Evolutionary conservation across 169 alveolate species (phyloP), one percentile per base, ranked within the genome.

Genomic region (Plasmodium inui): DNA sequence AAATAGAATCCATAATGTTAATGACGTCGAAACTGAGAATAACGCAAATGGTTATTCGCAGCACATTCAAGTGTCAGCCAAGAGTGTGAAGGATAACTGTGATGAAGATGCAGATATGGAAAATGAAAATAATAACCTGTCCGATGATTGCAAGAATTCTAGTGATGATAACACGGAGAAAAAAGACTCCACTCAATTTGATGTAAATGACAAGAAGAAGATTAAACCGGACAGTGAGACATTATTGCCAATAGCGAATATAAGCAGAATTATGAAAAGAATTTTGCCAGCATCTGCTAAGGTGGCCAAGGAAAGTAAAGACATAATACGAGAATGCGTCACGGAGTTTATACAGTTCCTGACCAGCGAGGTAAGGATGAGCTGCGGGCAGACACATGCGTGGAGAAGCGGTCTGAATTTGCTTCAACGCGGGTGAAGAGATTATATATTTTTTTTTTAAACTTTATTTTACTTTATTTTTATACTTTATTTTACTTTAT

Each of bases 291-390:
- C 96, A 39, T 95, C 96, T 46, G 99, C 99, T 39, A 98, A 98
- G 92, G 98, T 98, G 55, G 98, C 99, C 14, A 98, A 98, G 94
- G 98, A 98, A 55, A 98, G 99, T 10, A 98, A 98, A 89, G 99
- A 98, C 92, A 98, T 98, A 61, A 97, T 98, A 10, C 96, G 98
- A 92, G 99, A 98, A 78, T 98, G 99, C 85, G 99, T 98, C 17
- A 97, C 99, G 70, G 99, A 98, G 94, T 98, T 98, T 93, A 98
- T 98, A 39, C 95, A 97, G 71, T 98, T 98, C 95, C 96, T 98
- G 39, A 97, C 99, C 2, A 96, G 98, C 71, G 99, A 98, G 95
- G 98, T 97, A 90, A 32, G 44, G 17, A 28, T 26, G 80, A 41
- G 19, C 8, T 22, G 82, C 9, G 79, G 17, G 30, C 30, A 44